Conservation (phyloP, 2,329 filamentous ascomycete genomes). For the Alternaria conjuncta region DNA sequence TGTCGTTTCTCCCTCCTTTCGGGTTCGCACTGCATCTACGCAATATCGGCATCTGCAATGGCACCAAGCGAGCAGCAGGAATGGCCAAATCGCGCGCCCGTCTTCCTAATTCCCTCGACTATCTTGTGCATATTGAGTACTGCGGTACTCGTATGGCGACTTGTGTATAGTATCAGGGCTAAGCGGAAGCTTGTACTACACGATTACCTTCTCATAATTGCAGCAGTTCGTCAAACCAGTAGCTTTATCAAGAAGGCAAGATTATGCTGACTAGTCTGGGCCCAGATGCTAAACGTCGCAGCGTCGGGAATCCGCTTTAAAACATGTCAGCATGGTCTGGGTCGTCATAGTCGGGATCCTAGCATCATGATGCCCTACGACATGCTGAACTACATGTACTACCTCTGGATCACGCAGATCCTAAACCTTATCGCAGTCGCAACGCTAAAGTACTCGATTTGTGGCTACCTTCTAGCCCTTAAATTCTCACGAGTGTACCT, state of each 20-base stretch:
- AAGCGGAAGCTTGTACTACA: slow-evolving; percentile 30
- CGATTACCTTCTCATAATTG: slow-evolving; percentile 30
- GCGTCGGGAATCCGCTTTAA: slow-evolving; percentile 22
- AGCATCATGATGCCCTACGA: slow-evolving; percentile 24
- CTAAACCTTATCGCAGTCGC: slow-evolving; percentile 35
- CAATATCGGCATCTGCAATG: background rate
- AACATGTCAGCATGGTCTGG: slow-evolving; percentile 21
- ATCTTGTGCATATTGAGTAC: slow-evolving; percentile 25
- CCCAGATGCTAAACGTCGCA: slow-evolving; percentile 25
- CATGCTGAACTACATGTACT: slow-evolving; percentile 27
- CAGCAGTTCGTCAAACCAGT: slow-evolving; percentile 18
- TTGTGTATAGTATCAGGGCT: slow-evolving; percentile 23
- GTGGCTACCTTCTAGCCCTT: slow-evolving; percentile 33
- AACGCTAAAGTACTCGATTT: slow-evolving; percentile 36
- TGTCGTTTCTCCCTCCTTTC: background rate
- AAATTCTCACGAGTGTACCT: slow-evolving; percentile 32
- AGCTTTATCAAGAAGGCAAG: background rate
- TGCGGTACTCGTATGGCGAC: slow-evolving; percentile 26
- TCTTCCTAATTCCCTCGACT: slow-evolving; percentile 23
- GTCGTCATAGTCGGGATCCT: slow-evolving; percentile 32
- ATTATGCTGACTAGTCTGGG: background rate
- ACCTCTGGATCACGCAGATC: slow-evolving; percentile 28
- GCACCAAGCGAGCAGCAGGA: slow-evolving; percentile 10
- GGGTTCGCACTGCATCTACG: background rate
- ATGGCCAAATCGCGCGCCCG: slow-evolving; percentile 18